These are phyloP conservation scores for Ophiostoma australiae DNA, from an alignment of 2,329 filamentous ascomycete species.

Conservation along the genomic window DNA sequence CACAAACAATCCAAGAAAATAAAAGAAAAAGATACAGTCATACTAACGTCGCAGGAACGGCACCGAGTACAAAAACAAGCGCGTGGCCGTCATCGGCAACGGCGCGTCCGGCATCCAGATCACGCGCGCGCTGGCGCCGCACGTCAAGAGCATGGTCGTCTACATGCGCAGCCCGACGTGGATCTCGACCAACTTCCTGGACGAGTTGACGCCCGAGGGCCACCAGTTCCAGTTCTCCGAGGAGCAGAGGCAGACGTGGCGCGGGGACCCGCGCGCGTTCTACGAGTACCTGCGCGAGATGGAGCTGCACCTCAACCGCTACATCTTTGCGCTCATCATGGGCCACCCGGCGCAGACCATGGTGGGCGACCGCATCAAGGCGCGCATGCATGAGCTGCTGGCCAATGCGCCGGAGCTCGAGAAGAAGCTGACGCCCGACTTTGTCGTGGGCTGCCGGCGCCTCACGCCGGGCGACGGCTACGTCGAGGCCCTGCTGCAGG, in stretches of 20 bases:
- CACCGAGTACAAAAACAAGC: constrained; percentile 43
- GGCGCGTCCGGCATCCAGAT: constrained; percentile 53
- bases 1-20: too few relatives aligned
- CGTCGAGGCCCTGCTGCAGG: constrained; percentile 39
- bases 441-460: constrained; percentile 41
- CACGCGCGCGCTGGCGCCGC: constrained; percentile 16
- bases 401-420: constrained; percentile 37
- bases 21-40: too few relatives aligned
- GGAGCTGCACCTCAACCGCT: constrained; percentile 17
- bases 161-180: constrained; percentile 29
- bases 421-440: constrained; percentile 42
- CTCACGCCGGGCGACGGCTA: constrained; percentile 42
- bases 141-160: constrained; percentile 14
- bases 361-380: constrained; percentile 3
- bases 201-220: constrained; percentile 15
- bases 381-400: constrained; percentile 15
- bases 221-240: constrained; percentile 7
- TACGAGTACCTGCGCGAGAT: constrained; percentile 6
- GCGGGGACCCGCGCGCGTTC: constrained; percentile 7
- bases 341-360: constrained; percentile 10
- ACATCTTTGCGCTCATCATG: constrained; percentile 16
- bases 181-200: constrained; percentile 23
- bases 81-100: constrained; percentile 50
- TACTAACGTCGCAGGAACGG: constrained; percentile 36
- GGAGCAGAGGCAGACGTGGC: constrained; percentile 5